Conservation (phyloP, 495 filamentous ascomycete genomes). For the Hyaloscypha finlandica region DNA sequence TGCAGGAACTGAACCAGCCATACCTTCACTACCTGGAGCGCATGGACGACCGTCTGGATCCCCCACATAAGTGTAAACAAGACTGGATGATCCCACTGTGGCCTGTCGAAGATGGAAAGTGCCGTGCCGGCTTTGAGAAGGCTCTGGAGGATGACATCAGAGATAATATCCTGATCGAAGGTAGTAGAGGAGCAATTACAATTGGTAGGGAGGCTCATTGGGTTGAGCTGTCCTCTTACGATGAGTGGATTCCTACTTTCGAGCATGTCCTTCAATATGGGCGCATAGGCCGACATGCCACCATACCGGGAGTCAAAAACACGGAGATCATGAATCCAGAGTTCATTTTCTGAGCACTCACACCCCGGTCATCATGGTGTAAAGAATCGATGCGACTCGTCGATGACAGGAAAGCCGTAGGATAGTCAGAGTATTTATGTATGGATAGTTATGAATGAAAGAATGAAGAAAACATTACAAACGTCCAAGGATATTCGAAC, state of each 20-base stretch:
- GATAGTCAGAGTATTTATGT: too few relatives aligned
- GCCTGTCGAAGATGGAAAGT: not conserved
- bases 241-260: conserved; percentile 3
- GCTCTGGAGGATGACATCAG: not conserved
- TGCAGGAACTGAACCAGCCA: not conserved
- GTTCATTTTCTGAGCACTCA: not conserved
- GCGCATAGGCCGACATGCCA: not conserved
- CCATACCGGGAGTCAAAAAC: not conserved
- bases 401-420: too few relatives aligned
- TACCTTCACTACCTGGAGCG: not conserved
- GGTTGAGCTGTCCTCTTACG: not conserved
- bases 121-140: not conserved
- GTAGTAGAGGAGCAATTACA: not conserved
- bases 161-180: not conserved
- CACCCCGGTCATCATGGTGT: too few relatives aligned
- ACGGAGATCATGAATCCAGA: not conserved
- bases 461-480: too few relatives aligned
- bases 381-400: too few relatives aligned
- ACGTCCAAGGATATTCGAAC: too few relatives aligned
- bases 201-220: not conserved
- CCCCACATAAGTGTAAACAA: not conserved
- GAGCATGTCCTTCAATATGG: not conserved
- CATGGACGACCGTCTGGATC: not conserved
- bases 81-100: not conserved
- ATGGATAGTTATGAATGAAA: too few relatives aligned